Base-by-base conservation (phyloP, 73 alveolate species). In the Effrenium voratum region DNA sequence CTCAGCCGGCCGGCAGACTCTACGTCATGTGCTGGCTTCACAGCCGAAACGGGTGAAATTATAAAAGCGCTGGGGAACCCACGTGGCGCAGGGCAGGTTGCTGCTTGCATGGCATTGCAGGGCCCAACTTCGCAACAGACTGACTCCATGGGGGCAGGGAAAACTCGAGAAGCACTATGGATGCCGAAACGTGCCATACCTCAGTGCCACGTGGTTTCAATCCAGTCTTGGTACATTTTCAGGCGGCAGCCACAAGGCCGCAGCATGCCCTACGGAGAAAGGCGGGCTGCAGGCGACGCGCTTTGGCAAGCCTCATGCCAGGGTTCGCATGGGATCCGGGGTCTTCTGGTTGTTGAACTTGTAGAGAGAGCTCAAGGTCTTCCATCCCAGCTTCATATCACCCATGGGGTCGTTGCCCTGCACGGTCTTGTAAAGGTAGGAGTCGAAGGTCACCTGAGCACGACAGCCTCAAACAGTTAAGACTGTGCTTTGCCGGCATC, bases 371-470 rank as follows among this genome's bases (percentile, higher is more conserved):
- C 98, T 59, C 40, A 94, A 50, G 45, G 99, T 94, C 91, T 94
- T 94, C 85, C 91, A 40, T 26, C 79, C 90, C 81, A 94, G 63
- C 91, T 82, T 82, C 81, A 94, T 34, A 46, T 94, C 99, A 30
- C 86, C 90, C 57, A 94, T 26, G 41, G 99, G 99, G 63, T 80
- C 93, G 49, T 88, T 88, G 59, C 97, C 97, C 98, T 81, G 97
- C 32, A 94, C 99, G 41, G 82, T 77, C 99, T 94, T 94, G 99
- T 94, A 94, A 52, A 94, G 91, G 79, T 94, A 94, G 46, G 91
- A 59, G 87, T 94, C 99, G 81, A 94, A 94, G 59, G 99, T 94
- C 98, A 94, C 93, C 99, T 66, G 16, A 16, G 30, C 43, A 40
- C 0, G 12, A 63, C 8, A 16, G 30, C 19, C 40, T 66, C 43